A percentile compares a stretch with the other conserved stretches of the same genome.
These are phyloP conservation scores for Gaertneriomyces sp. DNA, from an alignment of 192 early-diverging fungal species.

Conservation along the genomic window DNA sequence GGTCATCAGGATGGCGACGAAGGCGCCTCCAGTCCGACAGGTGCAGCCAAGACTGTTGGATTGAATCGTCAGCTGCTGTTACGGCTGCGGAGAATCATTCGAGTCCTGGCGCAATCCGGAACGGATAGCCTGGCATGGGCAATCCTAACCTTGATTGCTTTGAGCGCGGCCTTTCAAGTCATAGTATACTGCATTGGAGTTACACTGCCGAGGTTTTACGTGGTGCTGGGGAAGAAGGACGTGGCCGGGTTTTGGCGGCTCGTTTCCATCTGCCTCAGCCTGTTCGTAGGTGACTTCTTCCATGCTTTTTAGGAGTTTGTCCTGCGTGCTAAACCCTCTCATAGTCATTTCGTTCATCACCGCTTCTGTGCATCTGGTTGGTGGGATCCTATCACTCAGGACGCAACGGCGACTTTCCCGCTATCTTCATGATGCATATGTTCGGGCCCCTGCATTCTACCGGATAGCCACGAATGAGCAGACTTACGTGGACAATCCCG, in stretches of 20 bases:
- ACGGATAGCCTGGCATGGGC: no score
- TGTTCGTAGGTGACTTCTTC: constrained; percentile 9
- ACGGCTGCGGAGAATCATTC: no score
- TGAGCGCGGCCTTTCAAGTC: constrained; percentile 45
- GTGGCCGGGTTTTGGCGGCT: constrained; percentile 55
- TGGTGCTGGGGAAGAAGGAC: constrained; percentile 66
- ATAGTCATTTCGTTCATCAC: constrained; percentile 31
- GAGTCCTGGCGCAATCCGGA: no score
- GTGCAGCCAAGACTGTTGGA: no score
- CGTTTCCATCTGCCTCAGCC: constrained; percentile 8
- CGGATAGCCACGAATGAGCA: constrained; percentile 2
- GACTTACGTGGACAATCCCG: constrained; percentile 39
- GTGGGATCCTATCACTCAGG: constrained; percentile 61
- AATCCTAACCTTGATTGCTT: constrained; percentile 32
- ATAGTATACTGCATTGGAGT: constrained; percentile 68
- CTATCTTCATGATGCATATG: constrained; percentile 63
- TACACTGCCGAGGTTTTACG: constrained; percentile 71
- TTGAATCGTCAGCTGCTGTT: no score
- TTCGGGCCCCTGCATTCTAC: constrained; percentile 3
- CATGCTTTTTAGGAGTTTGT: no score
- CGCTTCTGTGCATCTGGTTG: constrained; percentile 57
- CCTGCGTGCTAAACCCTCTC: neutral
- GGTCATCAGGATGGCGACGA: no score
- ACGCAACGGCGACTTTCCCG: constrained; percentile 58
- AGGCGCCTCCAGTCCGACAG: no score